Evolutionary conservation across 2,329 filamentous ascomycete species (phyloP).

Genomic region (Fusarium continuum): DNA sequence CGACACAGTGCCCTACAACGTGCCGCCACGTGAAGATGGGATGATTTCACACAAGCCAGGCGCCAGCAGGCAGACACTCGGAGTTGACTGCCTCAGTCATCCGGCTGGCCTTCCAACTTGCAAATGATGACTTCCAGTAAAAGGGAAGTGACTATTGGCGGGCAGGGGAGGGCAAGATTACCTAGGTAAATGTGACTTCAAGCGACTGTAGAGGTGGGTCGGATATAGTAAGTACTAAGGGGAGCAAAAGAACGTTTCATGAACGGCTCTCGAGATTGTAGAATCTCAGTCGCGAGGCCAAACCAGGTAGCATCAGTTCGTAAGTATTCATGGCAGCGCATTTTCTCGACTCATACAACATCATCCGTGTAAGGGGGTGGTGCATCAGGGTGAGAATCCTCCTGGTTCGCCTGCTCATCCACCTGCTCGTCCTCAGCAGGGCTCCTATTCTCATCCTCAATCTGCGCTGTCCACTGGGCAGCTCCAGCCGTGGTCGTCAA

Average conservation of each 20-base stretch:
- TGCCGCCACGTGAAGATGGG: background rate
- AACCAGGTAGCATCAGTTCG: background rate
- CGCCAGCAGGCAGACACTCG: background rate
- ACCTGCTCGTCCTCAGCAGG: constrained; percentile 13
- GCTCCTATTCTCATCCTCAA: constrained; percentile 68
- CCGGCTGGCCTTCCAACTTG: background rate
- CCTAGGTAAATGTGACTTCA: background rate
- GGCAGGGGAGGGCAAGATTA: too few species aligned
- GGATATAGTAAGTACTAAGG: too few species aligned
- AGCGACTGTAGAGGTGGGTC: background rate
- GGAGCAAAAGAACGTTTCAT: background rate
- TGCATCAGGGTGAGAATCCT: constrained; percentile 30
- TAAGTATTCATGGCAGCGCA: background rate
- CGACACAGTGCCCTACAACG: background rate
- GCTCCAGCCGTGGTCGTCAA: constrained; percentile 86
- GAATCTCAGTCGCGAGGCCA: background rate
- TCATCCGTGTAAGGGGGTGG: constrained; percentile 46
- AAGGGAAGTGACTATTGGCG: background rate
- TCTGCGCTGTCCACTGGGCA: constrained; percentile 83
- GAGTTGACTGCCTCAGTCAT: background rate
- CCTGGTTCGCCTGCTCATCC: constrained; percentile 8
- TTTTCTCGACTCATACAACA: constrained; percentile 21
- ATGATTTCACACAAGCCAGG: background rate
- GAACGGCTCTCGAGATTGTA: background rate
- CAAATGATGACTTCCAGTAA: background rate